Conservation (phyloP, 306 rosid genomes). For the Cicer bijugum region DNA sequence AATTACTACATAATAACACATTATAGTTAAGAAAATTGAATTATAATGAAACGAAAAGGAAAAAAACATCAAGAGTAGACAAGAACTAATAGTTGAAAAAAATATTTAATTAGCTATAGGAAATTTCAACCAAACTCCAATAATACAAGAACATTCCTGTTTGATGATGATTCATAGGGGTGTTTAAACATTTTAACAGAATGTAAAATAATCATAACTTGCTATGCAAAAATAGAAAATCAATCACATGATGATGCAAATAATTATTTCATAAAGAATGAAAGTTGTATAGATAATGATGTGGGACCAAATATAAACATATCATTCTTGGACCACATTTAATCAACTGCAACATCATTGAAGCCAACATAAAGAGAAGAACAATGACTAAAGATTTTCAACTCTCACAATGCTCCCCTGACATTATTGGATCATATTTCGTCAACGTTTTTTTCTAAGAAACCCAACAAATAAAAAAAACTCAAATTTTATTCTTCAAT, state of each 20-base stretch:
- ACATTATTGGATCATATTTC: constrained; percentile 50
- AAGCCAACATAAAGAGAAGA: constrained; percentile 44
- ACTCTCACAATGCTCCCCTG: constrained; percentile 24
- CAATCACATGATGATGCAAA: neutral
- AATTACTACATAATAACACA: neutral
- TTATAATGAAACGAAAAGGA: neutral
- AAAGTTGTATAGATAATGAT: neutral
- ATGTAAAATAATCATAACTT: neutral
- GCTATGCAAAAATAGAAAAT: no score
- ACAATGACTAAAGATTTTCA: constrained; percentile 42
- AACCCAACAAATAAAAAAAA: neutral
- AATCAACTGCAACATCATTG: constrained; percentile 18
- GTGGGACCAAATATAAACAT: neutral
- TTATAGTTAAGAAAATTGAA: constrained; percentile 1
- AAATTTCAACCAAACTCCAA: constrained; percentile 3
- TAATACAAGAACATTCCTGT: constrained; percentile 18
- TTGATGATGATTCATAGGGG: neutral
- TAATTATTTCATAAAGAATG: neutral
- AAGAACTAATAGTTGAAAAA: constrained; percentile 9
- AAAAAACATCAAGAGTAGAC: neutral
- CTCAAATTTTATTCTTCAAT: neutral
- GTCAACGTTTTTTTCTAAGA: neutral
- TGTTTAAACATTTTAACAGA: constrained; percentile 33
- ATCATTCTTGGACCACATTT: no score
- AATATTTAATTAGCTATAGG: neutral